phyloP scores from a whole-genome alignment of 169 alveolate genomes.

The Plasmodium knowlesi region DNA sequence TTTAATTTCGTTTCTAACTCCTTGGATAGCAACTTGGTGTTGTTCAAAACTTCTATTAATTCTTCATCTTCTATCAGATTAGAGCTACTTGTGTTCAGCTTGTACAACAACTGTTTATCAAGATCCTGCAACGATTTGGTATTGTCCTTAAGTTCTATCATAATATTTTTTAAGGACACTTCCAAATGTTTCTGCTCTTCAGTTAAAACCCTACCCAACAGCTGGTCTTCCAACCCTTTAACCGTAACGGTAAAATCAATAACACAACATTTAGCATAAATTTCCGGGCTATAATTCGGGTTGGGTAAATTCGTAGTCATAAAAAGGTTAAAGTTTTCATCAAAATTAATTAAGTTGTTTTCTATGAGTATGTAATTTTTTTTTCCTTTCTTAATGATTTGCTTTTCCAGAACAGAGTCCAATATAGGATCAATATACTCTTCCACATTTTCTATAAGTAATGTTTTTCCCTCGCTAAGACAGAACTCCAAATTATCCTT shows the following conservation, averaged over 20 bases:
- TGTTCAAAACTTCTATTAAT: conserved; percentile 93
- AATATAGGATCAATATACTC: conserved; percentile 96
- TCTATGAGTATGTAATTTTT: conserved; percentile 90
- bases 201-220: conserved; percentile 95
- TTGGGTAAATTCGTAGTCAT: conserved; percentile 96
- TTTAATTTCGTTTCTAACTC: conserved; percentile 93
- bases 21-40: conserved; percentile 93
- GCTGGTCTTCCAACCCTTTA: conserved; percentile 95
- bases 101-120: conserved; percentile 93
- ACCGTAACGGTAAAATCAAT: conserved; percentile 98
- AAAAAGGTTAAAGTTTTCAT: conserved; percentile 94
- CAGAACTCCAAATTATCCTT: conserved; percentile 94
- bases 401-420: conserved; percentile 96
- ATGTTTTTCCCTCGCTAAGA: conserved; percentile 92
- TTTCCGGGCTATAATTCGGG: conserved; percentile 97
- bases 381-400: conserved; percentile 91
- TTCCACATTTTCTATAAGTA: conserved; percentile 95
- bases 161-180: conserved; percentile 91
- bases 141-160: conserved; percentile 93
- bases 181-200: conserved; percentile 95
- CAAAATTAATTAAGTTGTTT: conserved; percentile 93
- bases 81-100: conserved; percentile 94
- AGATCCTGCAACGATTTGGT: conserved; percentile 93
- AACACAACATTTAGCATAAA: conserved; percentile 96
- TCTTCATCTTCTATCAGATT: conserved; percentile 95